Conservation (phyloP, 768 basidiomycete species). For the Lactifluus volemus region DNA sequence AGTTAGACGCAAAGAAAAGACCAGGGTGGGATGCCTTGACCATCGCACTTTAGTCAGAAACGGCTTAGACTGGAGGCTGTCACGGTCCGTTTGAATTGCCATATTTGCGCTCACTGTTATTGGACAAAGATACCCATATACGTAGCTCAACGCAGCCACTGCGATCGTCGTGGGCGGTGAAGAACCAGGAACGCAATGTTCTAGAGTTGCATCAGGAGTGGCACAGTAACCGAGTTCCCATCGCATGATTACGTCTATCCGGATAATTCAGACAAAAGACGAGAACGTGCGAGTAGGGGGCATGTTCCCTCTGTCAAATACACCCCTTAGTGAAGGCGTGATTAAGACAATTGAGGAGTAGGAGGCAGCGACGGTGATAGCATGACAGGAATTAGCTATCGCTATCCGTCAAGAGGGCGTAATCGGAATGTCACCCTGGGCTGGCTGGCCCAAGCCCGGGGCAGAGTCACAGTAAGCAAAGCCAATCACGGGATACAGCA, state of each 20-base stretch:
- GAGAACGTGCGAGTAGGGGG: not conserved
- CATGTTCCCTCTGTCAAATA: not conserved
- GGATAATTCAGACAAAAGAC: not conserved
- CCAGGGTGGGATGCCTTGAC: not conserved
- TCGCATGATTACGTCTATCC: not conserved
- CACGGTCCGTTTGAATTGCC: not conserved
- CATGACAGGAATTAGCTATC: not conserved
- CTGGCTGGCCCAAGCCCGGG: not conserved
- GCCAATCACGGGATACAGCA: not conserved
- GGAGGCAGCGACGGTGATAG: not conserved
- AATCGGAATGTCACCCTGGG: not conserved
- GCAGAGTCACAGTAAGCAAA: not conserved
- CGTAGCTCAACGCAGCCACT: not conserved
- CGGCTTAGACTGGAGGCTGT: not conserved
- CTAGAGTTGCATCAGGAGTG: not conserved
- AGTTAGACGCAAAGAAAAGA: not conserved
- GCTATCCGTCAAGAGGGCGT: not conserved
- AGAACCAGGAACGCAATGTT: not conserved
- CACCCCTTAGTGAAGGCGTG: not conserved
- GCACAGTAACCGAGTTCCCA: not conserved
- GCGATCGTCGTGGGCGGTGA: not conserved
- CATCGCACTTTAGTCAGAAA: slow-evolving; percentile 1
- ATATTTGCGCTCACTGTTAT: not conserved
- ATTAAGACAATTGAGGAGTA: not conserved
- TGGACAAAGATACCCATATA: not conserved